phyloP scores from a whole-genome alignment of 2,329 filamentous ascomycete genomes.

The Phyllosticta citrichinensis region DNA sequence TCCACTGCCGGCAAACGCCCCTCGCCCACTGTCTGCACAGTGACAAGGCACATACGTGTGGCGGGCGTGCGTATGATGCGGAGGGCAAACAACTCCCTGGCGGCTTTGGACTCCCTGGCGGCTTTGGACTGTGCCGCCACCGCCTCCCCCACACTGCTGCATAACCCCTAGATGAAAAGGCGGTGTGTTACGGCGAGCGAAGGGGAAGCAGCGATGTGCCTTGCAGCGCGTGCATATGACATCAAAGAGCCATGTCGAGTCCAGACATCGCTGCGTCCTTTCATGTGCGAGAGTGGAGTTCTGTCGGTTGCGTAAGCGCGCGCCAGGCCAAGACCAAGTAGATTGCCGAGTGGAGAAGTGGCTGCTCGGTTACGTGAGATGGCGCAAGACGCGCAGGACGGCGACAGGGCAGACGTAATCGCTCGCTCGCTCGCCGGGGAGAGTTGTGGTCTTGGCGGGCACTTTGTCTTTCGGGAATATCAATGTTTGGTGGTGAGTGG shows the following conservation, averaged over 20 bases:
- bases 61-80: too few relatives aligned
- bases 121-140: too few relatives aligned
- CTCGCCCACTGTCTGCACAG: too few relatives aligned
- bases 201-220: not conserved
- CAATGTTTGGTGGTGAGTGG: not conserved
- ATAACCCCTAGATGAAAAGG: too few relatives aligned
- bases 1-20: too few relatives aligned
- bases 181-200: too few relatives aligned
- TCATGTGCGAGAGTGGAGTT: not conserved
- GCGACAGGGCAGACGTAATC: not conserved
- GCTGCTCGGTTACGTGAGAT: not conserved
- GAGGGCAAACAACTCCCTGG: too few relatives aligned
- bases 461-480: too few relatives aligned
- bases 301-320: not conserved
- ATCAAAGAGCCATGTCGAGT: not conserved
- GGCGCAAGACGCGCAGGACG: not conserved
- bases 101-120: too few relatives aligned
- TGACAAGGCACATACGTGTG: too few relatives aligned
- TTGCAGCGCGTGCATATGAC: not conserved
- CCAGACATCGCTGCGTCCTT: not conserved
- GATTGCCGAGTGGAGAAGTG: not conserved
- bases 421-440: not conserved
- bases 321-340: not conserved
- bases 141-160: too few relatives aligned
- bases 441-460: not conserved